These are phyloP conservation scores for Apophysomyces ossiformis DNA, from an alignment of 371 early-diverging fungal genomes.

Conservation along the genomic window DNA sequence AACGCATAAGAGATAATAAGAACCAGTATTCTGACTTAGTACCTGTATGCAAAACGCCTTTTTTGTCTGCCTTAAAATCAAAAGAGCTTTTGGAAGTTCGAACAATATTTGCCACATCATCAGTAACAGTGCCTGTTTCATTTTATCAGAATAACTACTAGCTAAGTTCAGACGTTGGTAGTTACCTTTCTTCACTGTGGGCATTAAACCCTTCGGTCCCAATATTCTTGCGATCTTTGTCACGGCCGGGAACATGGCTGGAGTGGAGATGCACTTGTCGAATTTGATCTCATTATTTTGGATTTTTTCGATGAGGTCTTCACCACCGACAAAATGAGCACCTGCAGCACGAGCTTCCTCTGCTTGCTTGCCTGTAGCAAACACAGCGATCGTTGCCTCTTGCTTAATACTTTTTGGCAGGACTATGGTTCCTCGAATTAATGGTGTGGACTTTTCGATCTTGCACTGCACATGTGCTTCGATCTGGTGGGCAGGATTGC, in stretches of 20 bases:
- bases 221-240: slow-evolving; percentile 90
- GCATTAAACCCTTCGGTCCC: slow-evolving; percentile 97
- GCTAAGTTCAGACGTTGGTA: neutral
- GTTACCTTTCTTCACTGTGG: slow-evolving; percentile 87
- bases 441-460: slow-evolving; percentile 75
- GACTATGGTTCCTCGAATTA: slow-evolving; percentile 75
- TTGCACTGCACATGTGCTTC: slow-evolving; percentile 76
- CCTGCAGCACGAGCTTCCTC: slow-evolving; percentile 83
- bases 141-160: neutral
- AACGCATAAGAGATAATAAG: neutral
- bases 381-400: slow-evolving; percentile 71
- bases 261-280: slow-evolving; percentile 88
- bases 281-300: slow-evolving; percentile 72
- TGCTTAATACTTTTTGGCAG: slow-evolving; percentile 71
- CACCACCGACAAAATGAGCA: slow-evolving; percentile 86
- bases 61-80: slow-evolving; percentile 79
- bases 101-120: slow-evolving; percentile 68
- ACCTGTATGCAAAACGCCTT: slow-evolving; percentile 75
- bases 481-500: slow-evolving; percentile 67
- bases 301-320: slow-evolving; percentile 80
- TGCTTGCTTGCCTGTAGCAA: slow-evolving; percentile 83
- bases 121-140: slow-evolving; percentile 73
- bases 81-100: slow-evolving; percentile 67
- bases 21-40: slow-evolving; percentile 12
- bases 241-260: slow-evolving; percentile 87